A percentile compares a stretch with the other conserved stretches of the same genome.
Evolutionary conservation across 2,329 filamentous ascomycete species (phyloP).

Genomic region (Fusarium denticulatum): DNA sequence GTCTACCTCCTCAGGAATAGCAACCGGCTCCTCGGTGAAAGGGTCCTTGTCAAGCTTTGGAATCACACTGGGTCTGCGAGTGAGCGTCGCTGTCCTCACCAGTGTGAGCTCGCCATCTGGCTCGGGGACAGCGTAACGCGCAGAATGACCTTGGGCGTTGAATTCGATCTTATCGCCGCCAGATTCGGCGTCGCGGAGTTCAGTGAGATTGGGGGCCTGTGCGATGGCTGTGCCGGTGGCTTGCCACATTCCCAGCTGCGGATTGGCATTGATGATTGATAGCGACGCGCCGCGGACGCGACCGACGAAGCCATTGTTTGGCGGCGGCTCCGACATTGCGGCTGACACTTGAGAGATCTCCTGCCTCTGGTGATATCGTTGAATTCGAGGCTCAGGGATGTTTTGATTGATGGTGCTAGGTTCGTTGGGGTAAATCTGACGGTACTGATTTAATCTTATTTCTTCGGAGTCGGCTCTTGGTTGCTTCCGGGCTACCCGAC

Average conservation of each 20-base stretch:
- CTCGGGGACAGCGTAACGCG: background rate
- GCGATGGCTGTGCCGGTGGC: background rate
- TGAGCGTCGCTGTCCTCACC: background rate
- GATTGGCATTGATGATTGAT: background rate
- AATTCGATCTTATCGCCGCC: background rate
- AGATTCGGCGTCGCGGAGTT: background rate
- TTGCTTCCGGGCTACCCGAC: background rate
- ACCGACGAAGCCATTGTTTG: background rate
- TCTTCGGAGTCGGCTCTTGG: background rate
- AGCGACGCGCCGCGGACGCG: background rate
- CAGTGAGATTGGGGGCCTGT: background rate
- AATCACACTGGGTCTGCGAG: background rate
- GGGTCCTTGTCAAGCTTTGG: background rate
- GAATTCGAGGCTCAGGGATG: background rate
- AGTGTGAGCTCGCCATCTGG: background rate
- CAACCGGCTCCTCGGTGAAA: background rate
- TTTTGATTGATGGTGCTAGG: background rate
- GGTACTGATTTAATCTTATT: background rate
- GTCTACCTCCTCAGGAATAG: background rate
- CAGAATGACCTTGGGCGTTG: background rate
- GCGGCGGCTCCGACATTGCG: background rate
- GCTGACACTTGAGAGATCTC: background rate
- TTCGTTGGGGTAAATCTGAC: background rate
- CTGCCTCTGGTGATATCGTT: background rate
- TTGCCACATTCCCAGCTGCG: slow-evolving; percentile 4